Evolutionary conservation across 306 rosid genomes (phyloP).

Genomic region (Inga laurina): DNA sequence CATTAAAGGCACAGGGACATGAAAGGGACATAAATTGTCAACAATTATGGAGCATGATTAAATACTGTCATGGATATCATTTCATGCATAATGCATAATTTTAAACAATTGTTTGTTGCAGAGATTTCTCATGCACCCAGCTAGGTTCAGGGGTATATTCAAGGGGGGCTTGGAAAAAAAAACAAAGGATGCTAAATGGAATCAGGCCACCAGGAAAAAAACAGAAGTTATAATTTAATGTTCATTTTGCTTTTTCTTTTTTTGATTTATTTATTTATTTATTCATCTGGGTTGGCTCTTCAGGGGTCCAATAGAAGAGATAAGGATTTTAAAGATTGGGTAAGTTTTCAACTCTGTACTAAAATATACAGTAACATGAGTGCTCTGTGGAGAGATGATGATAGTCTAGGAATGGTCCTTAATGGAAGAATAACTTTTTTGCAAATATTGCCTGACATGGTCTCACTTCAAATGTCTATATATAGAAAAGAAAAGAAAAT

Average conservation of each 20-base stretch:
- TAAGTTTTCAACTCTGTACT: conserved; percentile 25
- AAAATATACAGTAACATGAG: conserved; percentile 10
- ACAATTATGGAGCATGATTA: conserved; percentile 10
- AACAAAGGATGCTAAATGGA: conserved; percentile 38
- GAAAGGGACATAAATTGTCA: not conserved
- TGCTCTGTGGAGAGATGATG: conserved; percentile 5
- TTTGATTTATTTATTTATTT: conserved; percentile 18
- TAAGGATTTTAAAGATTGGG: conserved; percentile 30
- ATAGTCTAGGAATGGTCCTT: conserved; percentile 1
- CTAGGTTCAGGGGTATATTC: conserved; percentile 24
- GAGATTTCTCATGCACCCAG: conserved; percentile 3
- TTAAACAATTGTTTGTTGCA: conserved; percentile 13
- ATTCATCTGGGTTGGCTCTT: conserved; percentile 34
- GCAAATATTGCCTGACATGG: conserved; percentile 18
- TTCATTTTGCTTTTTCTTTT: conserved; percentile 16
- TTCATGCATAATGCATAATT: conserved; percentile 27
- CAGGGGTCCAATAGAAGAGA: conserved; percentile 28
- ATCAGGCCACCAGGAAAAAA: conserved; percentile 27
- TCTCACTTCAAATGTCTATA: conserved; percentile 18
- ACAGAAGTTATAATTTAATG: conserved; percentile 18
- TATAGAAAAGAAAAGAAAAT: conserved; percentile 1
- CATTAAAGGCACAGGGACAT: not conserved
- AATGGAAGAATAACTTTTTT: conserved; percentile 26
- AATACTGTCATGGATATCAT: conserved; percentile 6
- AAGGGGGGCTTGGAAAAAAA: not conserved